Percentiles rank a stretch among this genome's conserved stretches.
These are phyloP conservation scores for Albizia julibrissin DNA, from an alignment of 306 rosid genomes.

Conservation along the genomic window DNA sequence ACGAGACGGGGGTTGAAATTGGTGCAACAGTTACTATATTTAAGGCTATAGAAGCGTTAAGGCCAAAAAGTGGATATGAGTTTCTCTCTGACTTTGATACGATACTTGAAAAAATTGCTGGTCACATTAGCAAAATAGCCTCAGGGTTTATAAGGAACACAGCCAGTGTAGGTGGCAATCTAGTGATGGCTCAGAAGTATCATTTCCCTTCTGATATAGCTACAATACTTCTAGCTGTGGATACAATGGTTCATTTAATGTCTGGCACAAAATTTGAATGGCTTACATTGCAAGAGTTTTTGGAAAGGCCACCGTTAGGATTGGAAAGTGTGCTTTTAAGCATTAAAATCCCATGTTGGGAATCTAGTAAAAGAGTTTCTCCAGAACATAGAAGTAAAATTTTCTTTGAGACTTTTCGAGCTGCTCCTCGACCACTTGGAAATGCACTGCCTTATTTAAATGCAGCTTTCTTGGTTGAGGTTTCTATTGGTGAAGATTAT, in stretches of 20 bases:
- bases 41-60: constrained; percentile 60
- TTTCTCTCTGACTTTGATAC: not conserved
- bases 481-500: constrained; percentile 49
- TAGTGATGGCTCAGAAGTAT: constrained; percentile 82
- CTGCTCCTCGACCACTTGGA: constrained; percentile 84
- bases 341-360: constrained; percentile 64
- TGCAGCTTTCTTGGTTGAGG: constrained; percentile 76
- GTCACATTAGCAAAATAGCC: constrained; percentile 1
- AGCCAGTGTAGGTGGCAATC: constrained; percentile 66
- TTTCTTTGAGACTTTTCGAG: constrained; percentile 73
- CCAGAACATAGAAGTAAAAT: constrained; percentile 36
- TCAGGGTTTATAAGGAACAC: constrained; percentile 13
- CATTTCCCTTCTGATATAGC: constrained; percentile 89
- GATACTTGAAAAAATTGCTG: not conserved
- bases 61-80: not conserved
- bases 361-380: constrained; percentile 32
- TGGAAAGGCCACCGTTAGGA: constrained; percentile 61
- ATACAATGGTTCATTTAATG: constrained; percentile 60
- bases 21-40: constrained; percentile 73
- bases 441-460: constrained; percentile 70
- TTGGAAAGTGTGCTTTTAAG: constrained; percentile 56
- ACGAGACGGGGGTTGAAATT: constrained; percentile 59
- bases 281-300: constrained; percentile 63
- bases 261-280: constrained; percentile 50
- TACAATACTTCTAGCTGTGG: constrained; percentile 75